phyloP scores from a whole-genome alignment of 2,329 filamentous ascomycete species.

The Fusarium nodosum region DNA sequence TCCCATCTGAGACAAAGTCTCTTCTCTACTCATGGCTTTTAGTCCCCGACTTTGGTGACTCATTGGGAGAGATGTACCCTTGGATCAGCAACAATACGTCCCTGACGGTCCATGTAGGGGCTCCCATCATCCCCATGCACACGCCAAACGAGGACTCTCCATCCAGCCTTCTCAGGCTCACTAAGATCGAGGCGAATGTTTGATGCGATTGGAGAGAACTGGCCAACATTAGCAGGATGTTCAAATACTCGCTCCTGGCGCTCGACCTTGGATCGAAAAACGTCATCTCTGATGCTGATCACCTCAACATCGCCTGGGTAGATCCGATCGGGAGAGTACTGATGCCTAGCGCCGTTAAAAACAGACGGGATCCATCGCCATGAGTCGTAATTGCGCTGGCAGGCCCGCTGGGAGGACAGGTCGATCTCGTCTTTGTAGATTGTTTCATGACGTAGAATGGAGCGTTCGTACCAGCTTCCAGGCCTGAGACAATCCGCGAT shows the following conservation, averaged over 20 bases:
- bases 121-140: not conserved
- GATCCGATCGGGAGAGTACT: not conserved
- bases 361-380: slow-evolving; percentile 1
- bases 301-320: slow-evolving; percentile 5
- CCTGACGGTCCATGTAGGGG: slow-evolving; percentile 7
- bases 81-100: not conserved
- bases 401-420: not conserved
- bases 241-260: not conserved
- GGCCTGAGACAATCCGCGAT: not conserved
- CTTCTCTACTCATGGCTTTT: fast-evolving
- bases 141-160: slow-evolving; percentile 10
- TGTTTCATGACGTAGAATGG: not conserved
- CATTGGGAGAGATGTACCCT: fast-evolving
- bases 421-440: not conserved
- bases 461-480: not conserved
- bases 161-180: not conserved
- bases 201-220: not conserved
- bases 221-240: not conserved
- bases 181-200: not conserved
- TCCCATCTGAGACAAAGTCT: not conserved
- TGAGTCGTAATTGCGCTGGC: not conserved
- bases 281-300: not conserved
- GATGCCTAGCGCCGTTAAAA: no score
- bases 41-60: no score
- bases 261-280: not conserved